phyloP scores from a whole-genome alignment of 2,329 filamentous ascomycete species.

The Penicillium sp. region DNA sequence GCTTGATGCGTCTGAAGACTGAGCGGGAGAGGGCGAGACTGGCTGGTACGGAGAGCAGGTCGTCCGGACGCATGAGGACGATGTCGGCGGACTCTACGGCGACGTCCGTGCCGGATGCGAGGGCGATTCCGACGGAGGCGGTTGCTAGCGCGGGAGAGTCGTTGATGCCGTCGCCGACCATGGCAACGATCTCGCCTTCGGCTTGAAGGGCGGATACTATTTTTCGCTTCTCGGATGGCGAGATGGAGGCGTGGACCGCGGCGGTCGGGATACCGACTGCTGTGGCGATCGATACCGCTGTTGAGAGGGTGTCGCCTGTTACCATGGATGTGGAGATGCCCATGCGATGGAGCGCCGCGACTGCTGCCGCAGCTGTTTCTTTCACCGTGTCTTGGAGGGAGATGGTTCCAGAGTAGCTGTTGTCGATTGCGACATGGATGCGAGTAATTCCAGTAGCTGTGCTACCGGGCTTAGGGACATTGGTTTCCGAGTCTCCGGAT shows the following conservation, averaged over 20 bases:
- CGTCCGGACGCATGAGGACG: conserved; percentile 88
- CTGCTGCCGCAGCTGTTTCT: conserved; percentile 72
- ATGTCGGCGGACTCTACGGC: conserved; percentile 97
- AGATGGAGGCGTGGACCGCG: conserved; percentile 80
- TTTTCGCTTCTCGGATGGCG: conserved; percentile 83
- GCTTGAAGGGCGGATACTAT: conserved; percentile 76
- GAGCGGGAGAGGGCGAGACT: conserved; percentile 74
- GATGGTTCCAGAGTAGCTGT: conserved; percentile 73
- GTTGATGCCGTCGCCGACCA: conserved; percentile 99
- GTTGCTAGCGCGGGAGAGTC: conserved; percentile 93
- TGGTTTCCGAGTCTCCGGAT: conserved; percentile 24
- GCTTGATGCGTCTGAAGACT: conserved; percentile 89
- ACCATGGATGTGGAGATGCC: conserved; percentile 85
- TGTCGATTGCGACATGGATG: conserved; percentile 87
- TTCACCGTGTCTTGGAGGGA: conserved; percentile 90
- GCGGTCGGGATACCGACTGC: conserved; percentile 74
- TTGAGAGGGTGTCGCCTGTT: conserved; percentile 83
- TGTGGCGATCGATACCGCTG: conserved; percentile 76
- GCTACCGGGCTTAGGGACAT: conserved; percentile 33
- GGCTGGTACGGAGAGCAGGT: conserved; percentile 89
- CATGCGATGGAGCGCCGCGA: conserved; percentile 78
- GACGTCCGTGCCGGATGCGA: conserved; percentile 89
- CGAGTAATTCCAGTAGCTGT: conserved; percentile 69
- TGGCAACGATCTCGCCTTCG: conserved; percentile 74
- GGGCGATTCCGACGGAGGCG: conserved; percentile 87